Base-by-base conservation (phyloP, 257 asterid genomes). In the Dorcoceras hygrometricum region DNA sequence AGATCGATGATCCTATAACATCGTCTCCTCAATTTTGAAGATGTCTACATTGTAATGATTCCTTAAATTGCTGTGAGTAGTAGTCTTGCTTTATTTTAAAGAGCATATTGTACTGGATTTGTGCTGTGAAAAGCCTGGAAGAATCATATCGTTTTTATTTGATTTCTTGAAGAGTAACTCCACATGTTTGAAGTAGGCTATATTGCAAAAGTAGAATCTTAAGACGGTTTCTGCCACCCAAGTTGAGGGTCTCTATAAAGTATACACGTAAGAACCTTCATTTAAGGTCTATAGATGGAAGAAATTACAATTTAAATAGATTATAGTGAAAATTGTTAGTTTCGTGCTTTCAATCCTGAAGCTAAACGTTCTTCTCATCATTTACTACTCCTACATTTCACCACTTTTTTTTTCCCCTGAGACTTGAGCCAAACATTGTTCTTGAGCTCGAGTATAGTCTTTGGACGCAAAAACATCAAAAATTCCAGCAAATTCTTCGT, bases 401-500 rank as follows among this genome's bases (percentile, higher is more conserved):
- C 25, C 53, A 23, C 29, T 27, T 53, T 66, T 8, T 51, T 53
- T 51, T 11, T 51, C 23, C 53, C 53, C 62, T 5, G 54, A 4
- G 53, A 16, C 54, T 46, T 16, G 2, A 8, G 53, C 20, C 20
- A 14, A 14, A 14, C 53, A 14, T 46, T 46, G 53, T 16, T 16
- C 53, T 46, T 46, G 20, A 46, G 53, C 20, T 46, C 8, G 53
- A 46, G 53, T 46, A 46, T 43, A 63, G 71, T 71, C 74, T 65
- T 79, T 64, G 46, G 50, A 63, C 48, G 78, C 63, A 62, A 46
- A 78, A 58, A 50, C 19, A 53, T 73, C 57, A 23, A 66, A 55
- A 48, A 24, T 57, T 50, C 77, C 76, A 66, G 70, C 75, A 28
- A 65, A 59, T 46, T 78, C 81, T 57, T 71, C 69, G 24, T 68